Conservation (phyloP, 306 rosid genomes). For the Cicer pinnatifidum region DNA sequence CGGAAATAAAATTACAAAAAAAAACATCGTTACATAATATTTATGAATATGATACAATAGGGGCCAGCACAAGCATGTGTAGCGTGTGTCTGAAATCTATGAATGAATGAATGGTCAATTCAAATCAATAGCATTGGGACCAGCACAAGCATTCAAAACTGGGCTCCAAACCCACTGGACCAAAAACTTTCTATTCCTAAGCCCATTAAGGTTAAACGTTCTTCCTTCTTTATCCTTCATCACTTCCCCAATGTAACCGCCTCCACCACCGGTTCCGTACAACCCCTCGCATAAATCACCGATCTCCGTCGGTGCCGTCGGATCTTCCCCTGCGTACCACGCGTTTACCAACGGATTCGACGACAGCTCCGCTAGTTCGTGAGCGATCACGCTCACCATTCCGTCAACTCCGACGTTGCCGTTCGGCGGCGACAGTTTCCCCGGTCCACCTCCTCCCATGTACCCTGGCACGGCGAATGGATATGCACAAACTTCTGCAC, state of each 20-base stretch:
- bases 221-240: slow-evolving; percentile 67
- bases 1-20: background rate
- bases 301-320: slow-evolving; percentile 93
- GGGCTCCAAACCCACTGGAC: slow-evolving; percentile 97
- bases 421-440: slow-evolving; percentile 58
- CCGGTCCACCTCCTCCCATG: slow-evolving; percentile 79
- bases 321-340: slow-evolving; percentile 97
- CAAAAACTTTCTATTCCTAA: slow-evolving; percentile 63
- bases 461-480: slow-evolving; percentile 85
- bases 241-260: slow-evolving; percentile 89
- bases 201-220: slow-evolving; percentile 74
- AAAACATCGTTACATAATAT: slow-evolving; percentile 16
- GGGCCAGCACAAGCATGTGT: background rate
- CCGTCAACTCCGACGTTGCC: slow-evolving; percentile 51
- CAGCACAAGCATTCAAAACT: slow-evolving; percentile 78
- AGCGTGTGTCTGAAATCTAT: too few relatives aligned
- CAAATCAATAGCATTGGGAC: slow-evolving; percentile 80
- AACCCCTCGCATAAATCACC: slow-evolving; percentile 88
- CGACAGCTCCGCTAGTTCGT: slow-evolving; percentile 53
- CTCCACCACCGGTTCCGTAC: slow-evolving; percentile 90
- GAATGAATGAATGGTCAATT: background rate
- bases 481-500: slow-evolving; percentile 92
- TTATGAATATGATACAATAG: background rate
- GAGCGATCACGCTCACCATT: slow-evolving; percentile 53
- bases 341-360: slow-evolving; percentile 70